These are phyloP conservation scores for Chloris gayana DNA, from an alignment of 176 grass and related monocot species.

Conservation along the genomic window DNA sequence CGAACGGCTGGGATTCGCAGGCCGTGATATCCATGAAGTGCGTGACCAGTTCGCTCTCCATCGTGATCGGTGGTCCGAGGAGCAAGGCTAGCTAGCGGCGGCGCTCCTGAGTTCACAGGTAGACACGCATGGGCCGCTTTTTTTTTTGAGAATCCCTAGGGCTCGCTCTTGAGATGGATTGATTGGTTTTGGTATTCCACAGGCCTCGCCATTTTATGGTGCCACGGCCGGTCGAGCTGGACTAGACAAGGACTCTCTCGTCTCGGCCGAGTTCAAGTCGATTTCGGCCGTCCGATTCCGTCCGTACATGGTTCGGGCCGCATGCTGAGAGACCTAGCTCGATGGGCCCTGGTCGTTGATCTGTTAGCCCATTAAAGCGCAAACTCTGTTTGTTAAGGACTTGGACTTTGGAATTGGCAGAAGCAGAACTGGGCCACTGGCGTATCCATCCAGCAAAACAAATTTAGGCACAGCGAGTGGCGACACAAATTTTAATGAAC, in stretches of 20 bases:
- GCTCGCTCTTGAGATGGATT: background rate
- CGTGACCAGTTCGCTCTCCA: background rate
- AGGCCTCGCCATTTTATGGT: background rate
- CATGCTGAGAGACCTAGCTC: no score
- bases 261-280: background rate
- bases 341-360: no score
- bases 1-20: constrained; percentile 50
- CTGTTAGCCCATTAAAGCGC: no score
- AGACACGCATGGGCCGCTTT: background rate
- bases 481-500: no score
- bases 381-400: no score
- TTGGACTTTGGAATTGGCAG: no score
- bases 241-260: background rate
- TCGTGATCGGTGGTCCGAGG: background rate
- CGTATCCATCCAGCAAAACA: no score
- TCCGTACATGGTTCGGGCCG: background rate
- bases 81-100: background rate
- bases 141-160: no score
- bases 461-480: no score
- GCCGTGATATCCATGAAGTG: constrained; percentile 64
- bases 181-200: background rate
- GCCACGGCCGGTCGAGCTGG: background rate
- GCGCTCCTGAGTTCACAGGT: background rate
- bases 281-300: background rate
- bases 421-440: no score